Evolutionary conservation across 2,329 filamentous ascomycete species (phyloP), one percentile per base, ranked within the genome.

Genomic region (Exophiala mesophila): DNA sequence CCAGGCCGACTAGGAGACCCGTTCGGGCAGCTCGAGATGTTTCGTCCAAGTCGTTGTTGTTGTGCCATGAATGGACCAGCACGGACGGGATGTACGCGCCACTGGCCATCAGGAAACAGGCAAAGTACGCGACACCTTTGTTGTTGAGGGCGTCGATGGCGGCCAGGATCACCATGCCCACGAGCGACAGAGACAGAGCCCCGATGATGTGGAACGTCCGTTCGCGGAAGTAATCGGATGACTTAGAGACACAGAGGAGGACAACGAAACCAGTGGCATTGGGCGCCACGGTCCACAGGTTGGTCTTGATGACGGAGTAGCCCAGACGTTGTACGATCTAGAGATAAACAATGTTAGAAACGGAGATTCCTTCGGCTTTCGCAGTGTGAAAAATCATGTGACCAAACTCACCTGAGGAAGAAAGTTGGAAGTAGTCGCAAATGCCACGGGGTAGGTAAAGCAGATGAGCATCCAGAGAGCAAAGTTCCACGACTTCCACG

Each of bases 81-180:
- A 88, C 83, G 0, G 78, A 84, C 0, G 85, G 84, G 0, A 84
- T 83, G 1, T 79, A 82, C 0, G 83, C 86, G 12, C 85, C 85
- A 79, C 83, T 87, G 7, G 80, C 83, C 82, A 88, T 87, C 81
- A 88, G 83, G 62, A 88, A 89, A 40, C 76, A 80, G 4, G 83
- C 82, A 50, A 80, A 88, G 57, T 88, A 88, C 1, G 83, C 84
- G 1, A 87, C 69, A 3, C 74, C 70, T 12, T 83, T 60, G 28
- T 83, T 68, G 3, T 67, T 55, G 26, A 76, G 61, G 12, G 87
- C 78, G 19, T 77, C 65, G 44, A 90, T 83, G 15, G 80, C 72
- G 1, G 83, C 82, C 53, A 84, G 88, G 57, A 90, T 85, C 61
- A 88, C 77, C 67, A 90, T 87, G 3, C 86, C 86, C 34, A 76